These are phyloP conservation scores for Cucumis sativus DNA, from an alignment of 306 rosid species.

Conservation along the genomic window DNA sequence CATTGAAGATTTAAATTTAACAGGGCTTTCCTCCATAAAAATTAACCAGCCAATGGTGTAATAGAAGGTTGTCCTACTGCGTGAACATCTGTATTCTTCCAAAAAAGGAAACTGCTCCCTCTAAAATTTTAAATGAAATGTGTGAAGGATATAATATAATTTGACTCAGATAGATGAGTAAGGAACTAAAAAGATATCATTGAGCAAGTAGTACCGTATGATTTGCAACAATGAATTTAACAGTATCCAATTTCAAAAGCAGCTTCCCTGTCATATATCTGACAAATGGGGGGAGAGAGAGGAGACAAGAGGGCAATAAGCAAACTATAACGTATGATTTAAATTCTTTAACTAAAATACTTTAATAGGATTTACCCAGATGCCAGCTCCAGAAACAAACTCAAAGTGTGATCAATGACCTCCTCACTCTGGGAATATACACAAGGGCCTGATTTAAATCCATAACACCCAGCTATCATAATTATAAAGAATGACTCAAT, in stretches of 20 bases:
- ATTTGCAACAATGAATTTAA: slow-evolving; percentile 83
- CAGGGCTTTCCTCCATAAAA: slow-evolving; percentile 89
- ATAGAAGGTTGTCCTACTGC: slow-evolving; percentile 87
- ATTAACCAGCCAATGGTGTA: slow-evolving; percentile 87
- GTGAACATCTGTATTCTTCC: slow-evolving; percentile 80
- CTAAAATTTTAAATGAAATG: slow-evolving; percentile 30
- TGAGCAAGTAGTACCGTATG: slow-evolving; percentile 53
- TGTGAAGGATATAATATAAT: neutral
- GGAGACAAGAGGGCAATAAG: neutral
- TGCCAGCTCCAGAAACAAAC: slow-evolving; percentile 95
- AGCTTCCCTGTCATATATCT: slow-evolving; percentile 98
- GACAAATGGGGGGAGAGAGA: slow-evolving; percentile 7
- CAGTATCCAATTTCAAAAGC: slow-evolving; percentile 88
- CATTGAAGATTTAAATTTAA: slow-evolving; percentile 91
- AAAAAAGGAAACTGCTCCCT: slow-evolving; percentile 90
- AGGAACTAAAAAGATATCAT: neutral
- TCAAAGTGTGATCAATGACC: slow-evolving; percentile 90
- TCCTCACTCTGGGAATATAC: slow-evolving; percentile 71
- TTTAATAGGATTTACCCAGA: slow-evolving; percentile 61
- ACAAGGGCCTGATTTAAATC: slow-evolving; percentile 8
- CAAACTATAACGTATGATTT: neutral
- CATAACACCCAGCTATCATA: neutral
- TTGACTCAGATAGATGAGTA: slow-evolving; percentile 6
- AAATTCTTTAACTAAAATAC: neutral
- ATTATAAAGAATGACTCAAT: neutral